Evolutionary conservation across 805 yeast species (phyloP), one percentile per base, ranked within the genome.

Genomic region (Kazachstania viticola): DNA sequence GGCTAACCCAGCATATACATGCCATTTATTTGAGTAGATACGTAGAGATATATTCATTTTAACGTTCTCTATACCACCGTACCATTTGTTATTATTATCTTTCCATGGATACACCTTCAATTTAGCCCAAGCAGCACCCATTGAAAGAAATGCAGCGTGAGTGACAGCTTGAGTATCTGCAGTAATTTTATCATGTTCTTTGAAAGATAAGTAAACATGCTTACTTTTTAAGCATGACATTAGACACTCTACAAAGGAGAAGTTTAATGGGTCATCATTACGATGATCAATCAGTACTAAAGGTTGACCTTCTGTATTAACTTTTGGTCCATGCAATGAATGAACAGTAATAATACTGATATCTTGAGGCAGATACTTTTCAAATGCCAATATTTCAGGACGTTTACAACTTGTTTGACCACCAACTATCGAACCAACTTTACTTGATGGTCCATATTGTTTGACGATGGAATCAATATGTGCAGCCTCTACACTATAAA

Each of bases 131-230:
- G 97, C 97, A 6, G 76, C 74, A 4, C 98, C 98, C 98, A 91
- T 91, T 35, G 93, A 78, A 37, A 91, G 62, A 49, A 91, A 91
- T 0, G 96, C 97, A 9, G 96, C 96, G 53, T 91, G 98, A 0
- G 98, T 91, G 13, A 88, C 95, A 0, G 97, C 97, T 56, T 91
- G 98, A 2, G 97, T 91, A 54, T 91, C 98, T 0, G 98, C 98
- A 1, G 98, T 88, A 40, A 91, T 88, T 45, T 70, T 73, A 54
- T 91, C 98, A 54, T 91, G 98, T 51, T 87, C 87, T 32, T 71
- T 67, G n/a, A 91, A 94, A 0, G 83, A 66, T 21, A 91, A 63
- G 33, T 74, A 67, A 17, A 85, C 96, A 22, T 71, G 64, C 40
- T 79, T 79, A 9, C 95, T 83, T 19, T 79, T 63, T 31, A 91